Conservation (phyloP, 352 stramenopile genomes). For the Phytopythium litorale region DNA sequence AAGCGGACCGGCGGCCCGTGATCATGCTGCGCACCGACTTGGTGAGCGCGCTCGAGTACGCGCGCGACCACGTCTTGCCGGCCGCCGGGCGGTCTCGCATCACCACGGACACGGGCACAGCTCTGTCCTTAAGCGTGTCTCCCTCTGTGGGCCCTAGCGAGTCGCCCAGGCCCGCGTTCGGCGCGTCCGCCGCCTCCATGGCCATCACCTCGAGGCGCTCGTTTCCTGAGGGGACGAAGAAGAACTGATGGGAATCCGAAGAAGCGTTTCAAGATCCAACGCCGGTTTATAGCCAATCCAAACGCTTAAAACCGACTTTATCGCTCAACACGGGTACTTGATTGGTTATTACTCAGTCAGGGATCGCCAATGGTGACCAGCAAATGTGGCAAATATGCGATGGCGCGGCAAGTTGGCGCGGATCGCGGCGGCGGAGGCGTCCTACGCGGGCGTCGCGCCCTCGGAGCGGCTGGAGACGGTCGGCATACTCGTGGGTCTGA, state of each 20-base stretch:
- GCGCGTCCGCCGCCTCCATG: slow-evolving; percentile 15
- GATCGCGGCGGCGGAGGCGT: neutral
- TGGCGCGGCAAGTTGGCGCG: neutral
- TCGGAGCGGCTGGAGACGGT: neutral
- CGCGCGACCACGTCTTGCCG: slow-evolving; percentile 8
- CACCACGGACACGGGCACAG: neutral
- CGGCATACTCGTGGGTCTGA: slow-evolving; percentile 14
- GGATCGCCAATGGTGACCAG: neutral
- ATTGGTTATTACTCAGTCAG: neutral
- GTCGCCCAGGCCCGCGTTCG: slow-evolving; percentile 4
- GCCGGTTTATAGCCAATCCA: neutral
- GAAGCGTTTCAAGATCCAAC: slow-evolving; percentile 27
- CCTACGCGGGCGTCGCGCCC: neutral
- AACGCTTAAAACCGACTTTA: neutral
- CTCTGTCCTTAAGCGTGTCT: neutral
- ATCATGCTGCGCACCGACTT: slow-evolving; percentile 66
- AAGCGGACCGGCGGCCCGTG: neutral
- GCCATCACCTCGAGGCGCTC: slow-evolving; percentile 14
- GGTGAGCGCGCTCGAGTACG: slow-evolving; percentile 40
- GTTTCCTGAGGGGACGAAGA: slow-evolving; percentile 2
- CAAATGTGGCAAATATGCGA: neutral
- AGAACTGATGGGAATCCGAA: slow-evolving; percentile 3
- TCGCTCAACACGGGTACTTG: neutral
- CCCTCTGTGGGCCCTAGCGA: neutral
- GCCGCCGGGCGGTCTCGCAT: slow-evolving; percentile 4